Percentiles rank a stretch among this genome's conserved stretches.
phyloP scores from a whole-genome alignment of 768 basidiomycete species.

The Candolleomyces aberdarensis region DNA sequence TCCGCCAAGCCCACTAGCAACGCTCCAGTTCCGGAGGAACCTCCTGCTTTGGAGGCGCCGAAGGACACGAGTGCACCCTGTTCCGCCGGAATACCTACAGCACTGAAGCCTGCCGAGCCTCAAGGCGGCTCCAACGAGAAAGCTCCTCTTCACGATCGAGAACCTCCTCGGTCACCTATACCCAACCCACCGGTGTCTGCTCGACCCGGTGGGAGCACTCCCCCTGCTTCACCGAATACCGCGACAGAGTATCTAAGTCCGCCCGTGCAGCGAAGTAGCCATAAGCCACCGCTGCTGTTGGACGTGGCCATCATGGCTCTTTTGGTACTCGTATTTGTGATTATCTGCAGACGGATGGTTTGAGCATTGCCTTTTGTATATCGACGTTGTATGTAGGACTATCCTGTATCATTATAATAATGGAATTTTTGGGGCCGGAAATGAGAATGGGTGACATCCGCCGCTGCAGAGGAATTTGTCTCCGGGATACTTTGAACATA shows the following conservation, averaged over 20 bases:
- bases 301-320: slow-evolving; percentile 75
- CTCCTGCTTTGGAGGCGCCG: not conserved
- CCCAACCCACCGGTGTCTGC: not conserved
- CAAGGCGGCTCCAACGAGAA: not conserved
- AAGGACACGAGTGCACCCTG: not conserved
- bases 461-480: too few relatives aligned
- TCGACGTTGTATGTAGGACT: not conserved
- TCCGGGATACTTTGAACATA: not conserved
- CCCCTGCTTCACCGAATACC: not conserved
- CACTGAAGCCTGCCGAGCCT: not conserved
- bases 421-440: not conserved
- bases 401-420: not conserved
- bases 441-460: too few relatives aligned
- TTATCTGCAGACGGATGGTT: slow-evolving; percentile 60
- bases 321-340: slow-evolving; percentile 62
- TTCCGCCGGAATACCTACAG: not conserved
- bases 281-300: slow-evolving; percentile 58
- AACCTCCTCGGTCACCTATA: not conserved
- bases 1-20: not conserved
- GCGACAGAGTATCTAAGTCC: not conserved
- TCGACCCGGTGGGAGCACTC: too few relatives aligned
- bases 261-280: slow-evolving; percentile 14
- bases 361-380: slow-evolving; percentile 17
- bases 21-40: slow-evolving; percentile 1
- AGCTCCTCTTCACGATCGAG: not conserved